A percentile compares a stretch with the other conserved stretches of the same genome.
Conservation (phyloP, 192 early-diverging fungal genomes). For the Backusella sp. region DNA sequence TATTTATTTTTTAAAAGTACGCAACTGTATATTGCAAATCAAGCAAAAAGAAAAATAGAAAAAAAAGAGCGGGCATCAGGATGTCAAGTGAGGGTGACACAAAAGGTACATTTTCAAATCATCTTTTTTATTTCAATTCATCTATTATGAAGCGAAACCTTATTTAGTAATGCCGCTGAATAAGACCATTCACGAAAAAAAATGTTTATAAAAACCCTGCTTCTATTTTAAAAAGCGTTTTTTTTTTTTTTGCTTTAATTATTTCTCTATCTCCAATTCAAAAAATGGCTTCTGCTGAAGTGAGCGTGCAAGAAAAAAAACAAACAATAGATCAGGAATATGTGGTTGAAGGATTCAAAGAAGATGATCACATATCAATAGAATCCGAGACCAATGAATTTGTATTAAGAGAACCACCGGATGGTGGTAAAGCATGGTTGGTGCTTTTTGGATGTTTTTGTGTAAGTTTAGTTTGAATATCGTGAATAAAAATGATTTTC, state of each 20-base stretch:
- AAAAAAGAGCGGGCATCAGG: background rate
- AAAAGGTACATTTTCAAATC: background rate
- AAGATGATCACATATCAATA: background rate
- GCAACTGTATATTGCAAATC: background rate
- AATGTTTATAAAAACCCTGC: background rate
- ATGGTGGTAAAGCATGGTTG: slow-evolving; percentile 20
- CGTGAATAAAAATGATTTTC: background rate
- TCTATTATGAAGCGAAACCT: background rate
- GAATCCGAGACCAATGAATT: background rate
- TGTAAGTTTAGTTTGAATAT: background rate
- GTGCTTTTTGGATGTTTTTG: slow-evolving; percentile 27
- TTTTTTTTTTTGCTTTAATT: background rate
- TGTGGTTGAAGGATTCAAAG: background rate
- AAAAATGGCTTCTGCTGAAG: background rate
- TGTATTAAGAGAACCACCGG: slow-evolving; percentile 11
- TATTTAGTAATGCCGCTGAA: slow-evolving; percentile 1
- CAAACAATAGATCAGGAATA: background rate
- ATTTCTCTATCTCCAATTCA: background rate
- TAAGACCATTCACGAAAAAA: background rate
- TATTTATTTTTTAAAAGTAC: background rate
- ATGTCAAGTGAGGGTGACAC: background rate
- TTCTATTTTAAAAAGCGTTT: background rate
- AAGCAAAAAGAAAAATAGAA: background rate
- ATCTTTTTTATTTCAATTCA: background rate
- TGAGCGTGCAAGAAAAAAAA: background rate